Percentiles rank a stretch among this genome's conserved stretches.
Conservation (phyloP, 208 protist genomes). For the Trichomonas gallinae region DNA sequence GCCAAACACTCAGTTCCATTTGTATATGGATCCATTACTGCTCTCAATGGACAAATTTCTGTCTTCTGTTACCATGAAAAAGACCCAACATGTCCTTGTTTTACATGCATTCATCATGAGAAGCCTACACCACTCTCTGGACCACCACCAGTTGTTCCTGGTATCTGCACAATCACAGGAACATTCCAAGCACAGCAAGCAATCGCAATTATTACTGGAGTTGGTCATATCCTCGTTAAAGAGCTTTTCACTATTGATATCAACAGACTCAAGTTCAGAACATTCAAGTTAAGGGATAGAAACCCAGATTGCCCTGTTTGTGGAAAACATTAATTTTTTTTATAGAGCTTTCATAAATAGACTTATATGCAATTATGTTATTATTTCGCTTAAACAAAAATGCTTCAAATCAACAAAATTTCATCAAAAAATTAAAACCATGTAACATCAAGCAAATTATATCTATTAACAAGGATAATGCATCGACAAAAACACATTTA, state of each 20-base stretch:
- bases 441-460: too few species aligned
- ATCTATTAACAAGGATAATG: too few species aligned
- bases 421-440: too few species aligned
- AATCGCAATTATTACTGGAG: background rate
- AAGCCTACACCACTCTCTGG: background rate
- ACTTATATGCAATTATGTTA: too few species aligned
- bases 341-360: background rate
- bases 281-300: background rate
- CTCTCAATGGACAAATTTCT: background rate
- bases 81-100: background rate
- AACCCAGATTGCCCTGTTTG: background rate
- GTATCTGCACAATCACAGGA: background rate
- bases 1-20: background rate
- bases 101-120: background rate
- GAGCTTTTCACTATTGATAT: background rate
- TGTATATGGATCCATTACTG: background rate
- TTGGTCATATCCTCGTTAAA: background rate
- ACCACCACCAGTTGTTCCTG: conserved; percentile 1
- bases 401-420: too few species aligned
- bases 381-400: too few species aligned
- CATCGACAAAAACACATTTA: too few species aligned
- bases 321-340: background rate
- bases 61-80: background rate
- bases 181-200: background rate
- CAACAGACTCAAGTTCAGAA: background rate